These are phyloP conservation scores for Orychophragmus violaceus DNA, from an alignment of 345 rosid species.

Conservation along the genomic window DNA sequence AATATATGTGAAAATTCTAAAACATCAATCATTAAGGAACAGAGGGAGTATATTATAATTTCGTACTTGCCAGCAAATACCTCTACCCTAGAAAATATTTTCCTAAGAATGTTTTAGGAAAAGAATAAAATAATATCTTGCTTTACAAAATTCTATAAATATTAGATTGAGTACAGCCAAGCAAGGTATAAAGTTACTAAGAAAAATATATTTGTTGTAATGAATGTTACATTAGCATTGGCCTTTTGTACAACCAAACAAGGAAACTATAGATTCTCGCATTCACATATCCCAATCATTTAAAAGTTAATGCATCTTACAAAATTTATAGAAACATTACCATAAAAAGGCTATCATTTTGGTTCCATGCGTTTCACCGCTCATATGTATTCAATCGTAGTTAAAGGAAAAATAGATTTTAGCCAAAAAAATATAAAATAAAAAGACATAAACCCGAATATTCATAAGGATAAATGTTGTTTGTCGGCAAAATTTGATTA, in stretches of 20 bases:
- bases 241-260: conserved; percentile 18
- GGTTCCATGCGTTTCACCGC: background rate
- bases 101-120: conserved; percentile 9
- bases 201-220: background rate
- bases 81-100: background rate
- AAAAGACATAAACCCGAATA: background rate
- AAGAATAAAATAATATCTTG: background rate
- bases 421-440: background rate
- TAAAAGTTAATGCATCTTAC: background rate
- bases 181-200: conserved; percentile 15
- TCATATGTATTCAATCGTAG: background rate
- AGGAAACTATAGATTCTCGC: conserved; percentile 22
- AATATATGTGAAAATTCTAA: too few species aligned
- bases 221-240: background rate
- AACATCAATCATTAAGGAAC: too few species aligned
- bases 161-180: conserved; percentile 13
- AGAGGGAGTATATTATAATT: too few species aligned
- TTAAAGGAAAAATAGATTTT: background rate
- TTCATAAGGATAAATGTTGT: background rate
- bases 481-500: conserved; percentile 16
- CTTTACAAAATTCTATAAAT: conserved; percentile 1
- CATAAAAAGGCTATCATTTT: background rate
- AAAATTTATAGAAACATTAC: background rate
- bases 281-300: conserved; percentile 8
- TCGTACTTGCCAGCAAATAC: conserved; percentile 22